A percentile compares a stretch with the other conserved stretches of the same genome.
Conservation (phyloP, 148 eudicot species). For the Chenopodium formosanum region DNA sequence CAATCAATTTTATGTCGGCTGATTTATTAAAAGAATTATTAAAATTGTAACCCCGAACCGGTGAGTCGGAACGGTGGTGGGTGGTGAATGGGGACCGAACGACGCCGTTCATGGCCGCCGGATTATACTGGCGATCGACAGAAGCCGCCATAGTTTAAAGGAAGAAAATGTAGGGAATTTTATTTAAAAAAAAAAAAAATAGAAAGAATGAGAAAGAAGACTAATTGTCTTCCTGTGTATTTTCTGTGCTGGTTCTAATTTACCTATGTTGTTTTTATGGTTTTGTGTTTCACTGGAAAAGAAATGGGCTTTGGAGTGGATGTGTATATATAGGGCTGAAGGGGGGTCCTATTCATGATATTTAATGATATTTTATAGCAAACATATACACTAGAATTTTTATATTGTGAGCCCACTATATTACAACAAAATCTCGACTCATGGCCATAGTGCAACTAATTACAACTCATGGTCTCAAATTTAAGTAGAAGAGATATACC, state of each 20-base stretch:
- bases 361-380: not conserved
- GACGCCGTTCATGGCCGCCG: conserved; percentile 35
- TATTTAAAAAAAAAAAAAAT: not conserved
- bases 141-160: conserved; percentile 54
- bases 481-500: not conserved
- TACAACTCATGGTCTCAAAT: not conserved
- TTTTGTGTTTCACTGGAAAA: conserved; percentile 15
- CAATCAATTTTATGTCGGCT: not conserved
- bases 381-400: not conserved
- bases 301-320: not conserved
- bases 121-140: conserved; percentile 66
- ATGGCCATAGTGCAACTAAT: not conserved
- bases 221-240: conserved; percentile 17
- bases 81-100: conserved; percentile 29
- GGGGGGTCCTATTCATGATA: not conserved
- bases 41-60: conserved; percentile 37
- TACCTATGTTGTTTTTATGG: not conserved
- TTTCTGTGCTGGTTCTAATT: not conserved
- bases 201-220: conserved; percentile 7
- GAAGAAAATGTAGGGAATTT: not conserved
- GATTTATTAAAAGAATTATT: not conserved
- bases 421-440: not conserved
- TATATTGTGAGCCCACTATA: not conserved
- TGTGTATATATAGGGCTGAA: conserved; percentile 6
- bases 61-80: conserved; percentile 53